Evolutionary conservation across 2,329 filamentous ascomycete genomes (phyloP).

Genomic region (Apiospora pterosperma): DNA sequence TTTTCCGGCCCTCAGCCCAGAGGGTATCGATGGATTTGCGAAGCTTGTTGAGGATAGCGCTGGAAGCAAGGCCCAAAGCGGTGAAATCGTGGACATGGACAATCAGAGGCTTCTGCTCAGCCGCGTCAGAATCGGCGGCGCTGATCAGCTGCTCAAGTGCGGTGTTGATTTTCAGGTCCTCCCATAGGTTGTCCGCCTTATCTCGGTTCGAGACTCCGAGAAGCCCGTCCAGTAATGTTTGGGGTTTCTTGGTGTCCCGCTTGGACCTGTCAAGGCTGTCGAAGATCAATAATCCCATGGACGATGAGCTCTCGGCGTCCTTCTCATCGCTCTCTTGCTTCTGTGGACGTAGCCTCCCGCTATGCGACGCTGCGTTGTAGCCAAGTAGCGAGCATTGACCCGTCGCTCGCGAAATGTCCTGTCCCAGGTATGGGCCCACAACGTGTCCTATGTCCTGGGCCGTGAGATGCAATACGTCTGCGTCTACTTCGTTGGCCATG

Average conservation of each 20-base stretch:
- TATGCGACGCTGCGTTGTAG: constrained; percentile 53
- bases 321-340: constrained; percentile 14
- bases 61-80: constrained; percentile 66
- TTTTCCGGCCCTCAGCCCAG: constrained; percentile 66
- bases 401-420: constrained; percentile 44
- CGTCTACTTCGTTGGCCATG: constrained; percentile 56
- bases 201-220: constrained; percentile 33
- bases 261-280: constrained; percentile 15
- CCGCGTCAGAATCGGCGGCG: constrained; percentile 35
- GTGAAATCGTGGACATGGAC: constrained; percentile 79
- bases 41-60: constrained; percentile 63
- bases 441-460: constrained; percentile 69
- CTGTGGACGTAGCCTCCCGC: constrained; percentile 36
- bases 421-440: constrained; percentile 66
- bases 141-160: constrained; percentile 55
- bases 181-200: constrained; percentile 50
- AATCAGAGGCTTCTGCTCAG: constrained; percentile 53
- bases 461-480: constrained; percentile 66
- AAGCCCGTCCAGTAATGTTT: constrained; percentile 39
- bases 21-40: constrained; percentile 68
- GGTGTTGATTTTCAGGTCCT: constrained; percentile 57
- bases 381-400: constrained; percentile 52
- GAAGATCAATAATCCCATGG: constrained; percentile 13
- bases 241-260: constrained; percentile 21
- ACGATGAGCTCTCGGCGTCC: background rate